Evolutionary conservation across 768 basidiomycete species (phyloP).

Genomic region (Suillus fuscotomentosus): DNA sequence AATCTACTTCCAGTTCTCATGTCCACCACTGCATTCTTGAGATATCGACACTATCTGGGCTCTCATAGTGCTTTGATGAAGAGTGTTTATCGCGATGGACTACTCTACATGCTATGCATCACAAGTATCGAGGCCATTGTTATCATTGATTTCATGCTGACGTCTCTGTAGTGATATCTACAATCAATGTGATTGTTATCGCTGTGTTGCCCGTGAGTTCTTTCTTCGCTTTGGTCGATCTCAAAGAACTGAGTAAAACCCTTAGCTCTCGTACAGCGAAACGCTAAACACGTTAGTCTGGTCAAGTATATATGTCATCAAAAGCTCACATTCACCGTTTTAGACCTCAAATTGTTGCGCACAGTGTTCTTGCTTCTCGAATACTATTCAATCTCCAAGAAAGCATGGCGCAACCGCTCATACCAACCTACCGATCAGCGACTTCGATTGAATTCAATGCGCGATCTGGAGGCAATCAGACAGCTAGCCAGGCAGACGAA

Average conservation of each 20-base stretch:
- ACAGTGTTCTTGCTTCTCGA: slow-evolving; percentile 7
- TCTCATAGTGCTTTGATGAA: background rate
- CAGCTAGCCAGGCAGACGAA: too few species aligned
- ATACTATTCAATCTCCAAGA: slow-evolving; percentile 4
- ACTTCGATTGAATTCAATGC: too few species aligned
- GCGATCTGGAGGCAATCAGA: too few species aligned
- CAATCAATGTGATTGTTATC: background rate
- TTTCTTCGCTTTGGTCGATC: background rate
- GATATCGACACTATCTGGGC: slow-evolving; percentile 4
- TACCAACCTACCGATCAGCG: too few species aligned
- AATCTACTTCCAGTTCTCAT: background rate
- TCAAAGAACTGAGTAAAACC: background rate
- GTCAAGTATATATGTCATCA: background rate
- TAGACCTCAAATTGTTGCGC: slow-evolving; percentile 3
- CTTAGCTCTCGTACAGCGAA: background rate
- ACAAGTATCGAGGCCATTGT: background rate
- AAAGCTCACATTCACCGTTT: background rate
- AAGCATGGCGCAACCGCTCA: too few species aligned
- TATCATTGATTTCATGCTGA: background rate
- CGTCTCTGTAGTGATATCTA: background rate
- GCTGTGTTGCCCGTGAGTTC: background rate
- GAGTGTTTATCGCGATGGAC: slow-evolving; percentile 4
- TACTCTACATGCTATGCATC: background rate
- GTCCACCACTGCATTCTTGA: background rate
- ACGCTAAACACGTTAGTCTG: background rate